Evolutionary conservation across 2,329 filamentous ascomycete genomes (phyloP).

Genomic region (Trichoderma harzianum): DNA sequence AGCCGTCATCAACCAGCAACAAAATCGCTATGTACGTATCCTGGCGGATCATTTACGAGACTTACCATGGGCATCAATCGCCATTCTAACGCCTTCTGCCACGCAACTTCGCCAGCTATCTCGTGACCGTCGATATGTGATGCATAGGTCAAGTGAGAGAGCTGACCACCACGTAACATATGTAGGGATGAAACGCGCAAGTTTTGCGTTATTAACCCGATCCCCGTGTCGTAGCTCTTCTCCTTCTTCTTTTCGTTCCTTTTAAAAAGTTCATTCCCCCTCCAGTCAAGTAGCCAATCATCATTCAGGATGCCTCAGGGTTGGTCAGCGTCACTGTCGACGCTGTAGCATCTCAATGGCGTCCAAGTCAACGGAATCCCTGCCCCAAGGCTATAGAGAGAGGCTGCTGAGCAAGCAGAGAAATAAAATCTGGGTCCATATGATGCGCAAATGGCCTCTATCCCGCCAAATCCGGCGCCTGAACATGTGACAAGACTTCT

Average conservation of each 20-base stretch:
- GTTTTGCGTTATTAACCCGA: not conserved
- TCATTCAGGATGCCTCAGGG: not conserved
- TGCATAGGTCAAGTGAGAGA: not conserved
- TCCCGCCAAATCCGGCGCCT: not conserved
- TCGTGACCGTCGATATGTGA: not conserved
- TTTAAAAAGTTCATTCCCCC: not conserved
- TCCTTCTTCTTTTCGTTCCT: not conserved
- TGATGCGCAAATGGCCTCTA: not conserved
- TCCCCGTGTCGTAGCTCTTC: not conserved
- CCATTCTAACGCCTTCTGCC: not conserved
- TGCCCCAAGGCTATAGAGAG: not conserved
- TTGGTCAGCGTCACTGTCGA: not conserved
- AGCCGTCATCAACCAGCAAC: slow-evolving; percentile 1
- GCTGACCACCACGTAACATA: not conserved
- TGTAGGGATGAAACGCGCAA: not conserved
- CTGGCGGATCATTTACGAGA: slow-evolving; percentile 37
- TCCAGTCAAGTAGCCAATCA: not conserved
- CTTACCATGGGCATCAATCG: slow-evolving; percentile 4
- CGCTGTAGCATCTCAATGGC: not conserved
- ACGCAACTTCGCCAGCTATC: slow-evolving; percentile 3
- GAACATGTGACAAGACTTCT: not conserved
- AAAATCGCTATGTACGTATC: slow-evolving; percentile 36
- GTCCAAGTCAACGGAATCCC: not conserved
- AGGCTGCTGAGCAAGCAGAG: not conserved
- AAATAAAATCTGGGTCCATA: not conserved